These are phyloP conservation scores for Parasitella parasitica DNA, from an alignment of 371 early-diverging fungal species.

Conservation along the genomic window DNA sequence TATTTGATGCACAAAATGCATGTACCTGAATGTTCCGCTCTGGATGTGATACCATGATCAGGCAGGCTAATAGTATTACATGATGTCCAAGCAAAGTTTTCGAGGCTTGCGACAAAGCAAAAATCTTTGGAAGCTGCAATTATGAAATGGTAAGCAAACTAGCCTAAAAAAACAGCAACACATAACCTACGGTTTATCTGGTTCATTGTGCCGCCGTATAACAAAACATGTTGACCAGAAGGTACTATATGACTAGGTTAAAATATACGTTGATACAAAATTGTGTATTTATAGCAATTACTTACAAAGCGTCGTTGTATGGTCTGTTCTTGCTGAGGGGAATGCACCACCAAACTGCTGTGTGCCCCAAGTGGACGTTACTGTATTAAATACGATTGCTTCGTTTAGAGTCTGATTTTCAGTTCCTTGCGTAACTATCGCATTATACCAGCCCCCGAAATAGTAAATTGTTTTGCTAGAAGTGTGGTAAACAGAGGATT, in stretches of 20 bases:
- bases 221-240: background rate
- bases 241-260: background rate
- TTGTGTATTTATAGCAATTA: background rate
- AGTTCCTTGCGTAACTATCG: background rate
- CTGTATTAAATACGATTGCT: background rate
- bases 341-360: background rate
- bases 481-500: background rate
- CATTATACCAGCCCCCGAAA: background rate
- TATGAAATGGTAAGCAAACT: background rate
- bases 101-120: background rate
- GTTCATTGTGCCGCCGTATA: background rate
- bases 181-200: background rate
- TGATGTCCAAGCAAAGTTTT: background rate
- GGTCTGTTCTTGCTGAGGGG: background rate
- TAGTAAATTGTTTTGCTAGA: background rate
- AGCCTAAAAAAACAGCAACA: background rate
- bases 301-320: background rate
- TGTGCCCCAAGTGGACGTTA: background rate
- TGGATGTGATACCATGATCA: background rate
- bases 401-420: background rate
- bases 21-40: background rate
- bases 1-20: background rate
- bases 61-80: background rate
- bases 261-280: background rate
- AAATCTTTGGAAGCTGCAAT: background rate